These are phyloP conservation scores for Scheffersomyces spartinae DNA, from an alignment of 805 yeast species.

Conservation along the genomic window DNA sequence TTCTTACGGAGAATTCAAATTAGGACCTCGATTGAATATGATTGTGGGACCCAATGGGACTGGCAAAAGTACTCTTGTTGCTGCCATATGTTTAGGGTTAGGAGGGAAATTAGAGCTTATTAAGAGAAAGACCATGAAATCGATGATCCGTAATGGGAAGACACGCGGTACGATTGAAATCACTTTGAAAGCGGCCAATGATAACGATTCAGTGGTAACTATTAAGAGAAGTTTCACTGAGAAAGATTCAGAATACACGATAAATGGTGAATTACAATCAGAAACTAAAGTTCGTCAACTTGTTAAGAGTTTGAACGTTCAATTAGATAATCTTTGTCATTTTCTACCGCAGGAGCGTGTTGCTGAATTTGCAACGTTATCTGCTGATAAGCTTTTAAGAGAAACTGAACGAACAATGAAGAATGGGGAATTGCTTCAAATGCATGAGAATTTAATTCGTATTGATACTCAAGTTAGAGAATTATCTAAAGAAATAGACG, in stretches of 20 bases:
- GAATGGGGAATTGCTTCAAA: constrained; percentile 39
- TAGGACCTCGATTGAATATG: constrained; percentile 80
- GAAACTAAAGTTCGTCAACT: constrained; percentile 36
- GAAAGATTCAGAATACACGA: constrained; percentile 39
- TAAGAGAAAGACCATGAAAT: constrained; percentile 55
- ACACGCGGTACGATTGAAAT: constrained; percentile 36
- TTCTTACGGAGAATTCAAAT: constrained; percentile 52
- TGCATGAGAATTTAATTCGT: constrained; percentile 45
- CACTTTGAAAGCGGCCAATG: constrained; percentile 27
- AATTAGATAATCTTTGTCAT: constrained; percentile 85
- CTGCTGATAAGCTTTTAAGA: constrained; percentile 59
- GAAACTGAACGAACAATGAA: constrained; percentile 81
- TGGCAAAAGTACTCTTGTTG: constrained; percentile 87
- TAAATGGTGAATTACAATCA: constrained; percentile 28
- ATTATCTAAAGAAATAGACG: constrained; percentile 14
- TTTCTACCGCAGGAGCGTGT: constrained; percentile 94
- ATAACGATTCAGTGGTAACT: constrained; percentile 17
- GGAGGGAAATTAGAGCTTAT: constrained; percentile 68
- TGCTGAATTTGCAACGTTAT: constrained; percentile 76
- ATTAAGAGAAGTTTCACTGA: constrained; percentile 36
- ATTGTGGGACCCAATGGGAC: constrained; percentile 96
- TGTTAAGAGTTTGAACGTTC: constrained; percentile 52
- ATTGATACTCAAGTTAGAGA: constrained; percentile 32
- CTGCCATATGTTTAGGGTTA: constrained; percentile 83
- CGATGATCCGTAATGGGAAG: constrained; percentile 65